Evolutionary conservation across 352 stramenopile species (phyloP).

Genomic region (Plasmopara muralis): DNA sequence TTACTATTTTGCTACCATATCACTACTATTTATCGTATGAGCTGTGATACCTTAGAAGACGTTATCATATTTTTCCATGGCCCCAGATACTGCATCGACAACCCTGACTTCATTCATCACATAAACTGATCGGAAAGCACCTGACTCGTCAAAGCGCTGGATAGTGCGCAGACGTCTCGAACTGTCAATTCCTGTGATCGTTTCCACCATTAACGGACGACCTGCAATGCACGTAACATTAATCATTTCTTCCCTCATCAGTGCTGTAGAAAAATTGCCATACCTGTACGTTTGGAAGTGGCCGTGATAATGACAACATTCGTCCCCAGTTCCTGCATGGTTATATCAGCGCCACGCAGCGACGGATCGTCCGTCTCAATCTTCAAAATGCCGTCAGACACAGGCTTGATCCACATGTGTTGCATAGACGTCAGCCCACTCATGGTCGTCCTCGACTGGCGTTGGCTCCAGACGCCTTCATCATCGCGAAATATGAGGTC

Average conservation of each 20-base stretch:
- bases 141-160: slow-evolving; percentile 81
- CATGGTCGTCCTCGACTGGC: slow-evolving; percentile 80
- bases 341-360: slow-evolving; percentile 73
- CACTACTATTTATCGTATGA: too few relatives aligned
- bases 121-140: slow-evolving; percentile 81
- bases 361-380: slow-evolving; percentile 80
- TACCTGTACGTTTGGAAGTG: slow-evolving; percentile 80
- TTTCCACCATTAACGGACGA: slow-evolving; percentile 77
- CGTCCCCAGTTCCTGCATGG: slow-evolving; percentile 78
- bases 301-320: slow-evolving; percentile 81
- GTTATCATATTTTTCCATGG: slow-evolving; percentile 85
- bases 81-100: slow-evolving; percentile 77
- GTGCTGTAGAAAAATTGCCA: background rate
- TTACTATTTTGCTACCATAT: too few relatives aligned
- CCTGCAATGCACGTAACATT: slow-evolving; percentile 17
- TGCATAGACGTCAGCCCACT: slow-evolving; percentile 79
- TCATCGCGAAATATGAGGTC: slow-evolving; percentile 79
- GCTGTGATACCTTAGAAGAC: slow-evolving; percentile 42
- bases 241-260: background rate
- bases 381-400: slow-evolving; percentile 84
- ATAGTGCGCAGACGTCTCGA: slow-evolving; percentile 76
- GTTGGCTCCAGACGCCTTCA: slow-evolving; percentile 83
- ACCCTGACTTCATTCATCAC: slow-evolving; percentile 85
- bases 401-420: slow-evolving; percentile 85
- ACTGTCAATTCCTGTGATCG: slow-evolving; percentile 76